These are phyloP conservation scores for Theileria orientalis DNA, from an alignment of 169 alveolate genomes.

Conservation along the genomic window DNA sequence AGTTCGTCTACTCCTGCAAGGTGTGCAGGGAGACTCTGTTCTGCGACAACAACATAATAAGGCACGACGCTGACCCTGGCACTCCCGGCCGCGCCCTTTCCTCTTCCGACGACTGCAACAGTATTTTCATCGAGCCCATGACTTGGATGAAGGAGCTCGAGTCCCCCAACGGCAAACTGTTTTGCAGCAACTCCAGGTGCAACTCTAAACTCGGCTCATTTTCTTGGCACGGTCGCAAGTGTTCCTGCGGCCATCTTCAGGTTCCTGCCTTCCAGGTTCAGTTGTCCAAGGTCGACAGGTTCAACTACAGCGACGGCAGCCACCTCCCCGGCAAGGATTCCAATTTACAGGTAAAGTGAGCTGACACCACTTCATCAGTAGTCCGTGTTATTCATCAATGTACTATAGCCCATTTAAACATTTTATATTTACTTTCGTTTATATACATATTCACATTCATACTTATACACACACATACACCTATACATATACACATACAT, in stretches of 20 bases:
- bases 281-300: conserved; percentile 56
- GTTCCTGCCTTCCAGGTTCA: conserved; percentile 67
- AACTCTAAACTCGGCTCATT: conserved; percentile 49
- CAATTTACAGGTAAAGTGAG: conserved; percentile 3
- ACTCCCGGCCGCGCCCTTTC: background rate
- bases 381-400: background rate
- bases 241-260: conserved; percentile 65
- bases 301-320: background rate
- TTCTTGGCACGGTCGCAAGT: conserved; percentile 64
- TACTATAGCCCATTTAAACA: background rate
- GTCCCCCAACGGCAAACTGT: conserved; percentile 41
- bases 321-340: background rate
- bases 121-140: conserved; percentile 66
- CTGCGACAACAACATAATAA: conserved; percentile 25
- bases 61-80: conserved; percentile 8
- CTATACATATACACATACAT: too few species aligned
- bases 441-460: too few species aligned
- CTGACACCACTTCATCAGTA: background rate
- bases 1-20: conserved; percentile 46
- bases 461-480: too few species aligned
- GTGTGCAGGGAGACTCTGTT: conserved; percentile 52
- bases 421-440: too few species aligned
- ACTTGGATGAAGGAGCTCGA: conserved; percentile 65
- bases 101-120: conserved; percentile 31
- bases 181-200: conserved; percentile 54